Conservation (phyloP, 768 basidiomycete species). For the Tephrocybe sp. region DNA sequence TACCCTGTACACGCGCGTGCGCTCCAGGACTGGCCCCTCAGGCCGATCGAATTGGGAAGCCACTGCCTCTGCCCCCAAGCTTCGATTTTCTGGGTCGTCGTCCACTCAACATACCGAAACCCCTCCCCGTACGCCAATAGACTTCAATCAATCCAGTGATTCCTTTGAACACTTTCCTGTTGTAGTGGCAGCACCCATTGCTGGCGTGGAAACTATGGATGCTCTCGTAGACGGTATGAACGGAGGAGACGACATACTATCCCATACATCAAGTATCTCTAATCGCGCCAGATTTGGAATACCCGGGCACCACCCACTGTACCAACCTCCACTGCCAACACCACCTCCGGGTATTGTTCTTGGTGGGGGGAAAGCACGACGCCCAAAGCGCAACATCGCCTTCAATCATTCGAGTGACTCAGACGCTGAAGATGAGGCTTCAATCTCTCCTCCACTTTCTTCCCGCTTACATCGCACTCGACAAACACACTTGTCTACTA, state of each 20-base stretch:
- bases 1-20: slow-evolving; percentile 41
- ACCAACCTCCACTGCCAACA: slow-evolving; percentile 80
- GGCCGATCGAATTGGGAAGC: slow-evolving; percentile 44
- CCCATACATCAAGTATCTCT: slow-evolving; percentile 37
- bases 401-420: slow-evolving; percentile 44
- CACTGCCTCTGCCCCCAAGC: slow-evolving; percentile 43
- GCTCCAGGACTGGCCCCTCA: slow-evolving; percentile 63
- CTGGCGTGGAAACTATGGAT: slow-evolving; percentile 86
- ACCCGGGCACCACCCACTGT: slow-evolving; percentile 68
- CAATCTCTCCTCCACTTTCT: slow-evolving; percentile 25
- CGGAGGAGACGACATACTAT: slow-evolving; percentile 59
- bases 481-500: slow-evolving; percentile 28
- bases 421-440: slow-evolving; percentile 45
- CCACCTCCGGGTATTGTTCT: slow-evolving; percentile 81
- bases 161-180: slow-evolving; percentile 58
- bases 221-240: slow-evolving; percentile 91
- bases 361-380: slow-evolving; percentile 47
- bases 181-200: slow-evolving; percentile 71
- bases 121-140: slow-evolving; percentile 69
- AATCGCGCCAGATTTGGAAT: slow-evolving; percentile 56
- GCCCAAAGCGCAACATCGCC: slow-evolving; percentile 27
- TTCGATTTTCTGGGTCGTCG: slow-evolving; percentile 64
- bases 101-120: slow-evolving; percentile 72
- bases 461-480: slow-evolving; percentile 35
- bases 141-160: slow-evolving; percentile 38